Evolutionary conservation across 352 stramenopile species (phyloP).

Genomic region (Pythium aquatile): DNA sequence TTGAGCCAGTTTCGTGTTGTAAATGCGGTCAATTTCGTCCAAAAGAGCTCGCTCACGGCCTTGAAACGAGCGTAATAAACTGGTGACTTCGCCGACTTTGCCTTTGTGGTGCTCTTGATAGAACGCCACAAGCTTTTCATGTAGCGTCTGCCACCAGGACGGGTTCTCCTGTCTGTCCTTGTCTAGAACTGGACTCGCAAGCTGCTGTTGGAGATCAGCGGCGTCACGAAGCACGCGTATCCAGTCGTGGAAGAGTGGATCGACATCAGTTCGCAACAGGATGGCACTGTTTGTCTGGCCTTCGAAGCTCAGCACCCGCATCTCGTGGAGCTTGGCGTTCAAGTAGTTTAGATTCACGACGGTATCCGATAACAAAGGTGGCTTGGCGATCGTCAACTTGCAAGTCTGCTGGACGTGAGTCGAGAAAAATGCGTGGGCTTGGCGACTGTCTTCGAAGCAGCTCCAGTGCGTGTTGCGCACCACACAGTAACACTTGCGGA

Average conservation of each 20-base stretch:
- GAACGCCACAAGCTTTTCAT: constrained; percentile 61
- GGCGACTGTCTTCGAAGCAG: constrained; percentile 27
- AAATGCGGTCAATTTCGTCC: constrained; percentile 63
- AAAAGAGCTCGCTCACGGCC: constrained; percentile 53
- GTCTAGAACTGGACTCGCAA: background rate
- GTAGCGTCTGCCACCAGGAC: constrained; percentile 28
- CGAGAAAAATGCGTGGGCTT: constrained; percentile 17
- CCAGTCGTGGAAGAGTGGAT: constrained; percentile 24
- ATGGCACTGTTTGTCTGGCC: constrained; percentile 18
- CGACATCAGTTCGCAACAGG: constrained; percentile 25
- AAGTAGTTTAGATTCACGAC: constrained; percentile 26
- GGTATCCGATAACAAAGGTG: constrained; percentile 13
- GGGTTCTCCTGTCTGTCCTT: constrained; percentile 4
- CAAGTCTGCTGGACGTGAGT: background rate
- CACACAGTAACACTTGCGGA: constrained; percentile 30
- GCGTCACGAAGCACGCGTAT: constrained; percentile 18
- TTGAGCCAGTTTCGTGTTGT: constrained; percentile 42
- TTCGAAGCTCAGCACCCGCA: constrained; percentile 29
- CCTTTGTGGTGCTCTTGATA: constrained; percentile 89
- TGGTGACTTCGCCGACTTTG: constrained; percentile 79
- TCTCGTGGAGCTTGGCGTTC: constrained; percentile 28
- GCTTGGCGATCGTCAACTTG: background rate
- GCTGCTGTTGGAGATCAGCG: constrained; percentile 9
- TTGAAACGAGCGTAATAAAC: constrained; percentile 51
- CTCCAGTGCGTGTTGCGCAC: constrained; percentile 19